phyloP scores from a whole-genome alignment of 1,139 yeast species.

The Hansenula anomala region DNA sequence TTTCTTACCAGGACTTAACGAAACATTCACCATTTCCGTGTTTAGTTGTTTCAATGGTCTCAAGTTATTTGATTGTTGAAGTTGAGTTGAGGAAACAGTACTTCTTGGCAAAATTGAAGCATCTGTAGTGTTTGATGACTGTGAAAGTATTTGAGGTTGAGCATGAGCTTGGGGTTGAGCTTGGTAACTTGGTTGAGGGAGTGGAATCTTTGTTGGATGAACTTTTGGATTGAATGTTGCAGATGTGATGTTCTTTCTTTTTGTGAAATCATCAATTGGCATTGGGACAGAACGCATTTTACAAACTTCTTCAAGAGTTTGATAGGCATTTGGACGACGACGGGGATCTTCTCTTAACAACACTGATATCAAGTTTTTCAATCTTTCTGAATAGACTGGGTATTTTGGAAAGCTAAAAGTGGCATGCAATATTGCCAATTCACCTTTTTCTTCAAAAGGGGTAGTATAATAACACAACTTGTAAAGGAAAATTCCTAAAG shows the following conservation, averaged over 20 bases:
- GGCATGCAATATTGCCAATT: constrained; percentile 60
- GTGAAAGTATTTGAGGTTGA: background rate
- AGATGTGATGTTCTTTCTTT: constrained; percentile 2
- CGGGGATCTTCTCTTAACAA: constrained; percentile 67
- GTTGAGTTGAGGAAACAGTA: background rate
- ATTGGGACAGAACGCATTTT: constrained; percentile 49
- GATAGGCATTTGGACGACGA: constrained; percentile 67
- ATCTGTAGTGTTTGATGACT: background rate
- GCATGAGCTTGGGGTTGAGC: background rate
- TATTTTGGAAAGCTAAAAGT: constrained; percentile 51
- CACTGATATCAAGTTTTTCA: constrained; percentile 56
- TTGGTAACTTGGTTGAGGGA: constrained; percentile 1
- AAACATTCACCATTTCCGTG: background rate
- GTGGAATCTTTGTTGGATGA: constrained; percentile 1
- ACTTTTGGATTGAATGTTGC: background rate
- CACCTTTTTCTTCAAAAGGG: constrained; percentile 84
- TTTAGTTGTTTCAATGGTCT: background rate
- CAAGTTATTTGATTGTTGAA: background rate
- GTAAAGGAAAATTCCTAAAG: constrained; percentile 85
- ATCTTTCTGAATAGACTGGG: constrained; percentile 41
- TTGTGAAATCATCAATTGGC: constrained; percentile 36
- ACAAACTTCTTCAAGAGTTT: constrained; percentile 62
- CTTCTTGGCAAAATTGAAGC: background rate
- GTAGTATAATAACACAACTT: constrained; percentile 92
- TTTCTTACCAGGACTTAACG: background rate